phyloP scores from a whole-genome alignment of 495 filamentous ascomycete genomes.

The Elasticomyces elasticus region DNA sequence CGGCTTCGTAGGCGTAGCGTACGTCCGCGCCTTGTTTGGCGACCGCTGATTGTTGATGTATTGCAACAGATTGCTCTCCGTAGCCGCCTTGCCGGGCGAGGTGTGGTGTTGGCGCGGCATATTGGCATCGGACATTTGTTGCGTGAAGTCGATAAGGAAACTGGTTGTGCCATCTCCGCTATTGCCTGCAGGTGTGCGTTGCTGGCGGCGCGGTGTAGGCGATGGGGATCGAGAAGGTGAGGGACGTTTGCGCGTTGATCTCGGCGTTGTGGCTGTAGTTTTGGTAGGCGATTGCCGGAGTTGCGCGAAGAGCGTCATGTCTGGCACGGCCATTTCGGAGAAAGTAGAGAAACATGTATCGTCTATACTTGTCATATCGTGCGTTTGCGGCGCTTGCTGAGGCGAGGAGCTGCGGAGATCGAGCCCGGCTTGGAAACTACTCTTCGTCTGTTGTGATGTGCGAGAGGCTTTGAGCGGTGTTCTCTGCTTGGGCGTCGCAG shows the following conservation, averaged over 20 bases:
- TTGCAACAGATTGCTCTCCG: slow-evolving; percentile 37
- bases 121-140: slow-evolving; percentile 51
- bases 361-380: slow-evolving; percentile 41
- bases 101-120: slow-evolving; percentile 26
- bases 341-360: slow-evolving; percentile 81
- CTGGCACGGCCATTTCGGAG: slow-evolving; percentile 76
- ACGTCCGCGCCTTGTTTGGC: slow-evolving; percentile 28
- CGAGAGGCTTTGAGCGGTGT: slow-evolving; percentile 9
- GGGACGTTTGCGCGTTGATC: slow-evolving; percentile 30
- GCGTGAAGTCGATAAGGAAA: slow-evolving; percentile 77
- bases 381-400: not conserved
- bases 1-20: slow-evolving; percentile 38
- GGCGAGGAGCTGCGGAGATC: slow-evolving; percentile 9
- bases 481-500: slow-evolving; percentile 14
- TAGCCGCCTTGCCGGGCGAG: slow-evolving; percentile 38
- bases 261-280: slow-evolving; percentile 29
- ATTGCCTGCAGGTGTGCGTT: slow-evolving; percentile 24
- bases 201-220: slow-evolving; percentile 50
- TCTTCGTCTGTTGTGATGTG: not conserved
- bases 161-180: slow-evolving; percentile 53
- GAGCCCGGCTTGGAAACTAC: slow-evolving; percentile 15
- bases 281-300: slow-evolving; percentile 51
- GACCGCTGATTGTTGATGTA: slow-evolving; percentile 38
- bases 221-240: slow-evolving; percentile 40
- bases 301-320: slow-evolving; percentile 76